Evolutionary conservation across 176 grass and related monocot genomes (phyloP).

Genomic region (Pharus latifolius): DNA sequence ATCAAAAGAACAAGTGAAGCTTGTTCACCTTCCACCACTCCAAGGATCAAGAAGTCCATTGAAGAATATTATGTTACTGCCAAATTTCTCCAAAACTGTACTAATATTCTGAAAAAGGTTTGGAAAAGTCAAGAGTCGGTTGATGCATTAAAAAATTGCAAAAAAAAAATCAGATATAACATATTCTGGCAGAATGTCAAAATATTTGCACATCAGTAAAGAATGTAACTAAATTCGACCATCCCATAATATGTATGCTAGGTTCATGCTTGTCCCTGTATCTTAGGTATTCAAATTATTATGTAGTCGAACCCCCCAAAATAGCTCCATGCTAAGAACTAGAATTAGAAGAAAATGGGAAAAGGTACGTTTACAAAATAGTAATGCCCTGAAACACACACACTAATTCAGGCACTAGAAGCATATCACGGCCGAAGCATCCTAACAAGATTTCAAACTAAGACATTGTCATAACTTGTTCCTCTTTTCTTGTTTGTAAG

Average conservation of each 20-base stretch:
- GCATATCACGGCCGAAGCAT: background rate
- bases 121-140: background rate
- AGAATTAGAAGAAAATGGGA: background rate
- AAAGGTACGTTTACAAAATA: background rate
- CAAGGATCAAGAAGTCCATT: conserved; percentile 92
- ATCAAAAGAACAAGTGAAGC: background rate
- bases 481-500: background rate
- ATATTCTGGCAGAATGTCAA: background rate
- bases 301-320: background rate
- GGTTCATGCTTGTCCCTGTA: background rate
- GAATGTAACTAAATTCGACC: background rate
- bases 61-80: conserved; percentile 95
- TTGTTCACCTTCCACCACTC: conserved; percentile 82
- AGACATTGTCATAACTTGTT: background rate
- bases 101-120: conserved; percentile 54
- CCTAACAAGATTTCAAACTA: background rate
- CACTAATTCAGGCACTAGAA: background rate
- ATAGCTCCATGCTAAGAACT: background rate
- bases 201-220: conserved; percentile 5
- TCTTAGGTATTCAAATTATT: background rate
- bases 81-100: conserved; percentile 58
- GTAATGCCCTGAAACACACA: background rate
- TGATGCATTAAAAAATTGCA: too few relatives aligned
- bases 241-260: background rate
- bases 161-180: background rate